Evolutionary conservation across 176 grass and related monocot species (phyloP).

Genomic region (Oryza rufipogon): DNA sequence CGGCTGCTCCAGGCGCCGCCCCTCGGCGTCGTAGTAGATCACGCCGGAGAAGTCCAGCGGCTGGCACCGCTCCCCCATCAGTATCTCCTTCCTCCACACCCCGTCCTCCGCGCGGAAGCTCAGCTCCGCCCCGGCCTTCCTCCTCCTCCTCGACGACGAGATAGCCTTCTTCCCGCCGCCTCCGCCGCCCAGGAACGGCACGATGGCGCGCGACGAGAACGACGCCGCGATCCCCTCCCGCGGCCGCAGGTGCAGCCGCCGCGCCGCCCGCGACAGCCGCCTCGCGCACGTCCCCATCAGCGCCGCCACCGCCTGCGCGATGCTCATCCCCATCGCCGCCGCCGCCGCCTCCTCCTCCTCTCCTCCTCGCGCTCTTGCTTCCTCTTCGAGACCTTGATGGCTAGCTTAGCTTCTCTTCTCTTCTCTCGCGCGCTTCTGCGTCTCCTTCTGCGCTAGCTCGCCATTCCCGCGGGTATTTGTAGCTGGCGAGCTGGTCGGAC

Average conservation of each 20-base stretch:
- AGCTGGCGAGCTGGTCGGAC: constrained; percentile 17
- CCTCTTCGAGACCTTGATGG: background rate
- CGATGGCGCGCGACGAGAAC: constrained; percentile 46
- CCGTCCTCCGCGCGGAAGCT: constrained; percentile 40
- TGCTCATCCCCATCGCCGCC: constrained; percentile 55
- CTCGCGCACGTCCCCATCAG: constrained; percentile 56
- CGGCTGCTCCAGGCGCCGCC: constrained; percentile 50
- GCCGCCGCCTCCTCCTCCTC: background rate
- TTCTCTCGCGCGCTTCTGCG: background rate
- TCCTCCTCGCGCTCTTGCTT: no score
- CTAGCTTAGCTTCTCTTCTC: background rate
- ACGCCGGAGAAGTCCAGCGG: constrained; percentile 85
- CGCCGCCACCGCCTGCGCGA: constrained; percentile 56
- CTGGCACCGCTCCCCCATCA: constrained; percentile 87
- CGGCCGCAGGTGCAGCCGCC: constrained; percentile 42
- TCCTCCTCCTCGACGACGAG: background rate
- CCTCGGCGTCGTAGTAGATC: constrained; percentile 88
- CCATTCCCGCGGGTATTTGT: constrained; percentile 45
- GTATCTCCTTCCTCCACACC: constrained; percentile 74
- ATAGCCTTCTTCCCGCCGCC: constrained; percentile 32
- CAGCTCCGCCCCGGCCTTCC: background rate
- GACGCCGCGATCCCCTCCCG: constrained; percentile 29
- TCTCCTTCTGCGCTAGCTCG: constrained; percentile 21
- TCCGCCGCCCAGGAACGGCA: constrained; percentile 47
- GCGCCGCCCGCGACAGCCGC: constrained; percentile 54